Evolutionary conservation across 2,329 filamentous ascomycete genomes (phyloP), one percentile per base, ranked within the genome.

Genomic region (Shiraia bambusicola): DNA sequence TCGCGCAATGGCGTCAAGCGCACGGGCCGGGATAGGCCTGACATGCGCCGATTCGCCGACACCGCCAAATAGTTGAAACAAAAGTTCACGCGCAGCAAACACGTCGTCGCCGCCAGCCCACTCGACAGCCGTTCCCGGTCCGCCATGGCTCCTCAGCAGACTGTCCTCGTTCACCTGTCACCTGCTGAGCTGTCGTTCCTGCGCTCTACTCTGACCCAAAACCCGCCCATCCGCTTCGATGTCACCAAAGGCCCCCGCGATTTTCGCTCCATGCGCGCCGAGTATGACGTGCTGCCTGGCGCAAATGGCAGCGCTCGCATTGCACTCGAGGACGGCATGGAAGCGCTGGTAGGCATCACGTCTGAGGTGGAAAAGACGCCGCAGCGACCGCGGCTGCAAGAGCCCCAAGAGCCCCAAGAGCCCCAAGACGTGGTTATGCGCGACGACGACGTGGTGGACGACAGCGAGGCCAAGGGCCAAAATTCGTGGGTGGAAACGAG

Each of bases 161-260:
- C 50, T 32, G 50, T 81, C 82, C 71, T 81, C 83, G 61, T 80
- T 31, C 84, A 89, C 58, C 85, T 97, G 70, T 96, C 91, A 39
- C 92, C 93, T 34, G 90, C 93, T 62, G 93, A 98, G 75, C 87
- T 98, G 61, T 90, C 91, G 58, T 98, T 96, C 75, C 83, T 97
- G 37, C 89, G 95, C 77, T 83, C 81, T 52, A 91, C 92, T 5
- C 88, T 98, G 62, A 80, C 83, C 6, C 84, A 91, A 46, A 73
- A 72, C 30, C 90, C 90, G 9, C 90, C 93, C 14, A 86, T 97
- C 66, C 90, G 93, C 16, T 88, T 92, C 15, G 93, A 98, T 69
- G 56, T 60, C 54, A 64, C 64, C 48, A 67, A 67, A 45, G 62
- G 60, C 13, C 76, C 89, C 14, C 87, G 83, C 25, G 88, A 96